Base-by-base conservation (phyloP, 805 yeast species). In the Schizosaccharomyces lindneri region DNA sequence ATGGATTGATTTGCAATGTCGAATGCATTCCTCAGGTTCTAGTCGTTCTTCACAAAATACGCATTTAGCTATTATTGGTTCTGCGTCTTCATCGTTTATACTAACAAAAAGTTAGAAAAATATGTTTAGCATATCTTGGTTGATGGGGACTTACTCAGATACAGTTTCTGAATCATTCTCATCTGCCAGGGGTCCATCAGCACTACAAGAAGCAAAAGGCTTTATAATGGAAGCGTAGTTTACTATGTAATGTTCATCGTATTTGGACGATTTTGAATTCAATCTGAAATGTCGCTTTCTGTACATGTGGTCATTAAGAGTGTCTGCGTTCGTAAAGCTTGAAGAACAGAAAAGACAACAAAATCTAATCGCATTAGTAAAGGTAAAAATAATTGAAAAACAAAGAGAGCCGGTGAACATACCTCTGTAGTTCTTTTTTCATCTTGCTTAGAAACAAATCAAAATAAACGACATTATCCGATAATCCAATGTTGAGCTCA, bases 401-500 rank as follows among this genome's bases (percentile, higher is more conserved):
- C n/a, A 51, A 27, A 21, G 4, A 21, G 3, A 51, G 15, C 15
- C 15, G 17, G 13, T 51, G 24, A 5, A 21, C 27, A 51, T 57
- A 36, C 60, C 7, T n/a, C 13, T 57, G 6, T 36, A 57, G 13
- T 36, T 36, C 48, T 17, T 29, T 17, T 19, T 41, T 36, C 21
- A 57, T 11, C 4, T 29, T 27, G 19, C 21, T 24, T 9, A 57
- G 41, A 21, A 57, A 41, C 39, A n/a, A 21, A 15, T 57, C 27
- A 17, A 57, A 15, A 41, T 57, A 57, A 41, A 57, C 60, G 21
- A 57, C 29, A 19, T 57, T 57, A 24, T 57, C 60, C 36, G 60
- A 24, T 32, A 27, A 21, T 19, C 60, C 60, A 27, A 57, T 57
- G 27, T 57, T 57, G 46, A 57, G 39, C 9, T 36, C 43, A 27